Evolutionary conservation across 441 rosid species (phyloP), one percentile per base, ranked within the genome.

Genomic region (Erodium texanum): DNA sequence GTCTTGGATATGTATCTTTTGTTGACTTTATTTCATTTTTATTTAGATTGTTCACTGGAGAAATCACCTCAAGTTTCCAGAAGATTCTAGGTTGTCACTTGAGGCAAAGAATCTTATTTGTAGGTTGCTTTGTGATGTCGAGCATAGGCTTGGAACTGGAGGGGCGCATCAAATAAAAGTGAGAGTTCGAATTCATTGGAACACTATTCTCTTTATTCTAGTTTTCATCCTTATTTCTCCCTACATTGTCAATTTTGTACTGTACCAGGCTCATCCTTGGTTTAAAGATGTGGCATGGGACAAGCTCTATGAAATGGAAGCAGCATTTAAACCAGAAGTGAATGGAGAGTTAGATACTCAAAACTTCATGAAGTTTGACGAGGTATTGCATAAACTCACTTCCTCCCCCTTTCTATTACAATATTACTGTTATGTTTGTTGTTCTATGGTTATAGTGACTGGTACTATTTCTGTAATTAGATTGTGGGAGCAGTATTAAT

Each of bases 321-420:
- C 98, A 72, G 97, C 98, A 27, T 89, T 83, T 82, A 90, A 87
- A 73, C 98, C 98, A 61, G 95, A 90, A 85, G 90, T 93, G 74
- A 89, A 85, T 62, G 95, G 89, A 62, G 98, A 93, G 82, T 84
- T 93, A 62, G 98, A 93, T 79, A 93, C 98, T 48, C 96, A 85
- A 75, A 93, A 93, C 77, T 93, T 93, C 72, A 90, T 93, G 97
- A 93, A 93, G 82, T 93, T 90, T 78, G 98, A 93, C 74, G 98
- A 90, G 81, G 98, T 93, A 89, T 72, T 69, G 64, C 67, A 24
- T 67, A 41, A 67, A 69, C 36, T 73, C 75, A 62, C 36, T 64
- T 59, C 65, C 75, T 52, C 16, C 64, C 24, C 34, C 8, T 24
- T 54, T 19, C 11, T 54, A 54, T 45, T 45, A 45, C 15, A 14